Base-by-base conservation (phyloP, 169 alveolate species). In the Plasmodium falciparum region DNA sequence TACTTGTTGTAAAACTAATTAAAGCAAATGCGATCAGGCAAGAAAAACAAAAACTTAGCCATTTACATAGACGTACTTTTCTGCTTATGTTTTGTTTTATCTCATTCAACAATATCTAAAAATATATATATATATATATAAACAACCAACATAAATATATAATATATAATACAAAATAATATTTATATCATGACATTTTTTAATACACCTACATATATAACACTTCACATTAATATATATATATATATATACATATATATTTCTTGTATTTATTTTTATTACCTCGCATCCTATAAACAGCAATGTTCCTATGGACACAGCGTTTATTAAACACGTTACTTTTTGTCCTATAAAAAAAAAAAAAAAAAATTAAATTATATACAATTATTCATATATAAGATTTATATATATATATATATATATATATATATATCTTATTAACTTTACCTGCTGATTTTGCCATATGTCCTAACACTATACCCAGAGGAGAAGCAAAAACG, bases 251-350 rank as follows among this genome's bases (percentile, higher is more conserved):
- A 47, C 6, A 1, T 47, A 15, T 70, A 15, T 70, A 20, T 63
- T 17, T 12, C 22, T 49, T 49, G 20, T 39, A 0, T 72, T 22
- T 47, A n/a, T 50, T 1, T 76, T 54, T 45, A 12, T 47, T 54
- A 76, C 89, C 76, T 76, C 89, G 58, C 89, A 76, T 50, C 89
- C 89, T 2, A 76, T 76, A 43, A 76, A 76, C 47, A 76, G 89
- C 24, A 76, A 54, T 0, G 89, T 65, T 24, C 89, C 89, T 20
- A 76, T 76, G 11, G 89, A 76, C 15, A 76, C 17, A 1, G 89
- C 89, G 39, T 76, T 76, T 17, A 76, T 76, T 69, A 76, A 8
- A 22, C 89, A 76, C 1, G 89, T 76, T 13, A 76, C 39, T 13
- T 76, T 76, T 56, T 76, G 78, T 3, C 89, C 89, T 76, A 39